Evolutionary conservation across 768 basidiomycete genomes (phyloP).

Genomic region (Termitomyces sp.): DNA sequence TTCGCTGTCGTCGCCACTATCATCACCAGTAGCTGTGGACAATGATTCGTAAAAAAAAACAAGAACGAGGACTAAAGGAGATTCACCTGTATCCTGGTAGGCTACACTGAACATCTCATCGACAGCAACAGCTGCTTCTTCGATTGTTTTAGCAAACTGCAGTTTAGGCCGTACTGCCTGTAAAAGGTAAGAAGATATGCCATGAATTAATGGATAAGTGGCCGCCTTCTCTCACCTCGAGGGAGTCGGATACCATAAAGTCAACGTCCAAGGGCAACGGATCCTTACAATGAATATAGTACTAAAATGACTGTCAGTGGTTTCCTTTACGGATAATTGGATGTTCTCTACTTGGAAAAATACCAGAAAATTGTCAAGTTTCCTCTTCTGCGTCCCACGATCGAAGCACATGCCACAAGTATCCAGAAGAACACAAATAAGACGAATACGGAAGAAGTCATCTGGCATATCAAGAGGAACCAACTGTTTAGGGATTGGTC

Average conservation of each 20-base stretch:
- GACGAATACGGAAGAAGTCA: slow-evolving; percentile 92
- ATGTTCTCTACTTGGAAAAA: slow-evolving; percentile 81
- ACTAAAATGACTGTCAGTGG: slow-evolving; percentile 31
- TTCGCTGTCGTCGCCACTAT: slow-evolving; percentile 64
- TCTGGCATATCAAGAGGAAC: slow-evolving; percentile 87
- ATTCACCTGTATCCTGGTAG: slow-evolving; percentile 58
- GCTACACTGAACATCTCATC: slow-evolving; percentile 83
- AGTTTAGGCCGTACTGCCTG: slow-evolving; percentile 88
- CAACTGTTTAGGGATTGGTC: slow-evolving; percentile 75
- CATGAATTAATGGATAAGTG: background rate
- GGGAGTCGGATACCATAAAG: slow-evolving; percentile 92
- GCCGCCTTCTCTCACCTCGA: slow-evolving; percentile 58
- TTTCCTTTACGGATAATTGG: background rate
- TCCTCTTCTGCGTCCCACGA: slow-evolving; percentile 86
- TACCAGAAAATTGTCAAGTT: slow-evolving; percentile 85
- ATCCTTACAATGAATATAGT: slow-evolving; percentile 89
- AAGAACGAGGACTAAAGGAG: background rate
- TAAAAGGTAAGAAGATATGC: background rate
- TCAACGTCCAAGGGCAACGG: slow-evolving; percentile 96
- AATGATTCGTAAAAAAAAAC: background rate
- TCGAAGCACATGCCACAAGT: slow-evolving; percentile 99
- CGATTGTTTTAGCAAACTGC: slow-evolving; percentile 63
- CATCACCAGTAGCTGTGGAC: slow-evolving; percentile 33
- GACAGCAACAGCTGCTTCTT: slow-evolving; percentile 83
- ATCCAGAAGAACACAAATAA: slow-evolving; percentile 90